Evolutionary conservation across 2,329 filamentous ascomycete genomes (phyloP).

Genomic region (Mycosphaerelloides madeirae): DNA sequence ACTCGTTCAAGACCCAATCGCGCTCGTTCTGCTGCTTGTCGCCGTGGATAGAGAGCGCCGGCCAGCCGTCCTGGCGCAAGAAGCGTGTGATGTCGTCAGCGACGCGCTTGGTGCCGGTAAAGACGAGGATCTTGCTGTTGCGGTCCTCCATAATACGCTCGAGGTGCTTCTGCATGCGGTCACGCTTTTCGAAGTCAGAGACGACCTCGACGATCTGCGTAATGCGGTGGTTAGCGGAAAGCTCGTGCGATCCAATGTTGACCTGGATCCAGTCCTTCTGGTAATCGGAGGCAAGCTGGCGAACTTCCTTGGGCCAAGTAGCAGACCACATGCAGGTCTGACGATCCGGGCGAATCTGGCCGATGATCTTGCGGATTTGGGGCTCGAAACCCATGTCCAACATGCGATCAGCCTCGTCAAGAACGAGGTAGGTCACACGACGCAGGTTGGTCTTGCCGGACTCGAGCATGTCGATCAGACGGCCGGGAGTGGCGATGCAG

Average conservation of each 20-base stretch:
- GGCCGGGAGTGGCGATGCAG: constrained; percentile 95
- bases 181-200: constrained; percentile 94
- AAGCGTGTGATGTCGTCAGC: constrained; percentile 97
- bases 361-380: constrained; percentile 97
- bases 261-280: constrained; percentile 96
- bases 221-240: constrained; percentile 95
- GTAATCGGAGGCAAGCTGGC: constrained; percentile 84
- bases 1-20: constrained; percentile 98
- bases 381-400: constrained; percentile 99
- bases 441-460: constrained; percentile 97
- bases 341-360: constrained; percentile 94
- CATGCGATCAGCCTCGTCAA: constrained; percentile 99
- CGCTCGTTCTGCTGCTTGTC: constrained; percentile 99
- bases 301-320: constrained; percentile 98
- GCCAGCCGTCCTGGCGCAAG: constrained; percentile 96
- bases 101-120: constrained; percentile 81
- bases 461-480: constrained; percentile 97
- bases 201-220: constrained; percentile 97
- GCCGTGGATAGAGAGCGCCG: constrained; percentile 94
- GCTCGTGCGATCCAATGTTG: constrained; percentile 94
- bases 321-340: constrained; percentile 99
- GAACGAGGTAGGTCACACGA: constrained; percentile 94
- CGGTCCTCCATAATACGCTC: constrained; percentile 98
- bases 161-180: constrained; percentile 93
- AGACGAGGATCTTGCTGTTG: constrained; percentile 90